Evolutionary conservation across 768 basidiomycete species (phyloP), one percentile per base, ranked within the genome.

Genomic region (Cystofilobasidium bisporidii): DNA sequence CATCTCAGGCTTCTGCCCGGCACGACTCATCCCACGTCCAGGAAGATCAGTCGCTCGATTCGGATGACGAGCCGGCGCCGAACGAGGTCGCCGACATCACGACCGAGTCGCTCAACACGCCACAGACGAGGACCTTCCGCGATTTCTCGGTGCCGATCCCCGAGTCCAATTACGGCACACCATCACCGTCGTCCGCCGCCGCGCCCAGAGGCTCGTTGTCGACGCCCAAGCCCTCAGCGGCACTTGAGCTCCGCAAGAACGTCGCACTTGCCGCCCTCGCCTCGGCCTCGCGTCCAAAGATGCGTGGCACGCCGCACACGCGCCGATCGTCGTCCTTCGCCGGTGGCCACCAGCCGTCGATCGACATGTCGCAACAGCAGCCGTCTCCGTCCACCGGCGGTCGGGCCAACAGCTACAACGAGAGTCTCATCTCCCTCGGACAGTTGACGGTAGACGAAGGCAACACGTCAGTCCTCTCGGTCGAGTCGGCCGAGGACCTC

Each of bases 231-330:
- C 65, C 53, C 40, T 63, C 43, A 24, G n/a, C 55, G 30, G 60
- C 85, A 50, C 80, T 82, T 70, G 83, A 85, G 17, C 85, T 87
- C 69, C 84, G 87, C 47, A 84, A 85, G 20, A 89, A 87, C 0
- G 91, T 92, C 79, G 82, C 92, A 17, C 82, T 92, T 45, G 85
- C 85, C 12, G 86, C 91, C 11, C 87, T 92, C 74, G 87, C 89
- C 73, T 89, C 89, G 8, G 88, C 86, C 1, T 79, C 87, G 5
- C 85, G 88, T 38, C 88, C 89, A 0, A 83, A 86, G 12, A 79
- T 90, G 73, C 82, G 73, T 76, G 83, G 72, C 81, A 83, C 26
- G 84, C 88, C 18, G 84, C 87, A 45, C 82, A 86, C 77, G 83
- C 84, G 0, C 79, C 79, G 63, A 48, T 71, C 24, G 41, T 55